These are phyloP conservation scores for Fusarium sambucinum DNA, from an alignment of 2,329 filamentous ascomycete species.

Conservation along the genomic window DNA sequence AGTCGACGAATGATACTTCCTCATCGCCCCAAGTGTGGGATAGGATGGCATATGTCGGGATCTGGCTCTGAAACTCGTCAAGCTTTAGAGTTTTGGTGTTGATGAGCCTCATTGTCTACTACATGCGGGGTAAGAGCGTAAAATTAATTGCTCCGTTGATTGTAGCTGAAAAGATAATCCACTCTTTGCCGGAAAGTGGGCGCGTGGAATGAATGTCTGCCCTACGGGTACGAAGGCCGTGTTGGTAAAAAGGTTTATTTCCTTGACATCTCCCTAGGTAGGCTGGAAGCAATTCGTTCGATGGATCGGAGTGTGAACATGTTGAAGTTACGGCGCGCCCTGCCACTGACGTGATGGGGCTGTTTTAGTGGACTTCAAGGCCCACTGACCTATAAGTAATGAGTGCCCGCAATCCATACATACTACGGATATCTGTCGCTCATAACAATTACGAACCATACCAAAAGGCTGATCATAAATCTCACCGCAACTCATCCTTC, in stretches of 20 bases:
- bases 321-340: neutral
- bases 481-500: rapidly evolving
- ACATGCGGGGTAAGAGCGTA: neutral
- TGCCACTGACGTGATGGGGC: neutral
- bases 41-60: neutral
- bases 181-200: neutral
- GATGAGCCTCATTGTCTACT: neutral
- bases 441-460: rapidly evolving
- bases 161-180: neutral
- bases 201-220: neutral
- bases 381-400: neutral
- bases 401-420: no score
- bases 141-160: no score
- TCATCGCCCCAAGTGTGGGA: neutral
- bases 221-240: no score
- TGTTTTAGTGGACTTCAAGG: neutral
- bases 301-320: neutral
- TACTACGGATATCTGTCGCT: rapidly evolving
- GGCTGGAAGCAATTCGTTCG: neutral
- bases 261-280: neutral
- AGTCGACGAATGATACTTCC: neutral
- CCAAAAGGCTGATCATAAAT: neutral
- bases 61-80: neutral
- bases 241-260: rapidly evolving
- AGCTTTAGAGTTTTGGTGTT: neutral